Base-by-base conservation (phyloP, 306 rosid genomes). In the Rosa lucieae region DNA sequence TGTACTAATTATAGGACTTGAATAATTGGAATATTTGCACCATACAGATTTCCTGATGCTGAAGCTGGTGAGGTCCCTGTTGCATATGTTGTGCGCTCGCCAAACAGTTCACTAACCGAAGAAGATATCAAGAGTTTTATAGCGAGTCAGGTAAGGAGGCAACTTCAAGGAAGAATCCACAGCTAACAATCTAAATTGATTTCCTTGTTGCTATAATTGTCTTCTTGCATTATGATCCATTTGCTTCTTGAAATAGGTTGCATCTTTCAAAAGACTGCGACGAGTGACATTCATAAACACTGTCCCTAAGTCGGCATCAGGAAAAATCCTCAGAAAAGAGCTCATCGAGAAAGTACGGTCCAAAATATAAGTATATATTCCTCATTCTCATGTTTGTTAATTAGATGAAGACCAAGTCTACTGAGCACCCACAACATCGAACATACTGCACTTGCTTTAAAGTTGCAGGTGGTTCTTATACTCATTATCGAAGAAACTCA, bases 21-120 rank as follows among this genome's bases (percentile, higher is more conserved):
- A 43, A 6, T 3, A 13, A 71, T 39, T 55, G 14, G 29, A 52
- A 46, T 20, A 43, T 39, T 59, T 75, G 12, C 20, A 6, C 21
- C 51, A 18, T 48, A 73, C 77, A 95, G 98, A 82, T 91, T 81
- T 80, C 99, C 99, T 1, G 99, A 92, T 80, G 99, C 87, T 8
- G 97, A 92, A 82, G 98, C 98, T 37, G 99, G 98, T 18, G 98
- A 95, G 82, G 97, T 95, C 78, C 97, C 99, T 0, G 77, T 84
- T 18, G 99, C 97, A 32, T 95, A 89, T 72, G 91, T 91, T 0
- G 98, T 95, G 56, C 92, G 90, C 58, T 84, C 88, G 2, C 86
- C 95, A 74, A 89, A 77, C 68, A 89, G 97, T 85, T 86, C 96
- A 47, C 83, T 95, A 46, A 91, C 98, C 0, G 99, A 91, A 88